Evolutionary conservation across 2,329 filamentous ascomycete species (phyloP), one percentile per base, ranked within the genome.

Genomic region (Lasiodiplodia citricola): DNA sequence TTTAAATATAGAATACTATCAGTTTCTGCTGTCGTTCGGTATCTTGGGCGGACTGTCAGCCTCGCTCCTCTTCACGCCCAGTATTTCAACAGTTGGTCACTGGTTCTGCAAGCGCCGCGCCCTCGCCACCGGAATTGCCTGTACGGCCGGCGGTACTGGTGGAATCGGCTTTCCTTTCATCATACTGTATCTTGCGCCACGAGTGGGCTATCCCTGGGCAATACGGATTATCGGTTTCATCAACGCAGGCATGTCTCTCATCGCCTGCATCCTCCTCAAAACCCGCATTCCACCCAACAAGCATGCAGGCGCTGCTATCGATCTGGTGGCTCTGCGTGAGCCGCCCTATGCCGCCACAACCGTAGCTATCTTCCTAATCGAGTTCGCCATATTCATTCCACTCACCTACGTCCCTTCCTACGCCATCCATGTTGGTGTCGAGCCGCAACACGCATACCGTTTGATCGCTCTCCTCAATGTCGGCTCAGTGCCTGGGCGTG

Each of bases 21-120:
- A 83, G 28, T 78, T 83, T 71, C 71, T 83, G 4, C 73, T 83
- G 0, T 77, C 77, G 35, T 79, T 78, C 66, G 78, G 78, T 8
- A 66, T 84, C 2, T 71, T 83, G 0, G 79, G 77, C 13, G 82
- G 81, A 0, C 70, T 80, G 1, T 74, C 79, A 0, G 78, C 75
- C 1, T 80, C 80, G 0, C 74, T 82, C 67, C 71, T 82, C 58
- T 76, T 78, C n/a, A 81, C 79, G 1, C 79, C 76, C 3, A 73
- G 74, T n/a, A 70, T 80, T 4, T 76, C 78, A 0, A 75, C 72
- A 23, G 75, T 82, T 23, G 76, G 78, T 31, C 77, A 83, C 70
- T 80, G 78, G 78, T 80, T 82, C 73, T 78, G 77, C 58, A 70
- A 74, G 38, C 69, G 78, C 23, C 70, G 81, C 70, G 75, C 78